Base-by-base conservation (phyloP, 768 basidiomycete species). In the Exsudoporus frostii region DNA sequence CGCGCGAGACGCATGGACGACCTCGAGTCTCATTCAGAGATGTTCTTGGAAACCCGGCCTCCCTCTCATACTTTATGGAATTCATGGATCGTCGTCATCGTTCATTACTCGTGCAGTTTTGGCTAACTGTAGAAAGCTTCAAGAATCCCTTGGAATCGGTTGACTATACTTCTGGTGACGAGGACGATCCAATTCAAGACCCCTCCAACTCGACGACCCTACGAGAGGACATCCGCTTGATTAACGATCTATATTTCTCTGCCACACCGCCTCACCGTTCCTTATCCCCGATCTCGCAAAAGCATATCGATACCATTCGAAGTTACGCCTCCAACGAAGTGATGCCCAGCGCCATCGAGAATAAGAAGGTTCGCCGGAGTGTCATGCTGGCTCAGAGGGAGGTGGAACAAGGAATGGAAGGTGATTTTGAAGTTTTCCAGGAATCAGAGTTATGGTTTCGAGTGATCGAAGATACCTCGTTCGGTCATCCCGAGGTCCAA, bases 101-200 rank as follows among this genome's bases (percentile, higher is more conserved):
- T 29, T 90, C 94, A 13, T 65, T 91, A 13, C 82, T 92, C 10
- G 92, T 97, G 4, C 96, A 98, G 58, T 99, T 98, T 71, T 98
- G 96, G 96, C 76, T 98, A 1, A 92, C 93, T 0, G 91, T 98
- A 3, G 94, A 99, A 72, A 92, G 92, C 53, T 96, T 98, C 79
- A 98, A 98, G 73, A 92, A 96, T 60, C 97, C 97, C 1, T 72
- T 99, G 25, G 95, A 97, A 68, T 81, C 84, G 3, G 79, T 88
- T 6, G 87, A 92, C 58, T 77, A 77, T 14, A 71, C 74, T 4
- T 72, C 71, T 20, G 87, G 83, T 32, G 83, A 83, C 46, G 84
- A 83, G 14, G 84, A 84, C 29, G 81, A 82, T 38, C 76, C 79
- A 46, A 79, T 85, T 43, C 79, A 82, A 50, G 82, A 80, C 53